Conservation (phyloP, 2,329 filamentous ascomycete species). For the Colletotrichum caudatum region DNA sequence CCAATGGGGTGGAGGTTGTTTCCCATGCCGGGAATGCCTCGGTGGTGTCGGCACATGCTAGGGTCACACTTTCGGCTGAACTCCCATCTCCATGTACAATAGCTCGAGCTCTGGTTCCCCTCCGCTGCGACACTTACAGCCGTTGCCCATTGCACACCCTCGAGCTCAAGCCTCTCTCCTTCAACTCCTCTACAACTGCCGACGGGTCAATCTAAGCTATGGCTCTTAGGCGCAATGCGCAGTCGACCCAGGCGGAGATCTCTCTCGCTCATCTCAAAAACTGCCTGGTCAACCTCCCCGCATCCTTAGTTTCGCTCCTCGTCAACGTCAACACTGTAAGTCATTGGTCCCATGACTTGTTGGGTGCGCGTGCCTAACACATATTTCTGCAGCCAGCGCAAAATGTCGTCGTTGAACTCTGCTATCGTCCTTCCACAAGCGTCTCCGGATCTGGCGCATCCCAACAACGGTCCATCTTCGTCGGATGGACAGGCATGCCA, state of each 20-base stretch:
- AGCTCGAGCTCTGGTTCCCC: constrained; percentile 19
- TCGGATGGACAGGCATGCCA: constrained; percentile 98
- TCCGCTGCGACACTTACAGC: constrained; percentile 17
- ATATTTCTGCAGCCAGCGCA: constrained; percentile 76
- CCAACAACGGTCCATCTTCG: constrained; percentile 78
- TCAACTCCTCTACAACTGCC: constrained; percentile 11
- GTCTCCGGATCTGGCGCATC: constrained; percentile 60
- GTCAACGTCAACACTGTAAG: constrained; percentile 91
- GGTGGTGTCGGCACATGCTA: constrained; percentile 51
- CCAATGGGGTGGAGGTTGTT: constrained; percentile 34
- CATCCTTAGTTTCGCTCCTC: constrained; percentile 84
- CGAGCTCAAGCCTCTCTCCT: constrained; percentile 20
- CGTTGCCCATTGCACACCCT: constrained; percentile 7
- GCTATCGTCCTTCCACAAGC: constrained; percentile 68
- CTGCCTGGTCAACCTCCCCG: constrained; percentile 92
- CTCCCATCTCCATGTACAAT: constrained; percentile 26
- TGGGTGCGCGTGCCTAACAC: neutral
- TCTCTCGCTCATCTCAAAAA: constrained; percentile 90
- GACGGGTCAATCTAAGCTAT: constrained; percentile 48
- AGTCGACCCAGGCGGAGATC: constrained; percentile 82
- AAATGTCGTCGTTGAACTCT: constrained; percentile 95
- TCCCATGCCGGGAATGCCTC: constrained; percentile 41
- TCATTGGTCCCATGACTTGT: constrained; percentile 36
- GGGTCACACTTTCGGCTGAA: constrained; percentile 37
- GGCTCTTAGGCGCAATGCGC: constrained; percentile 66